Percentiles rank a stretch among this genome's conserved stretches.
Conservation (phyloP, 1,139 yeast species). For the Taphrina betulina region DNA sequence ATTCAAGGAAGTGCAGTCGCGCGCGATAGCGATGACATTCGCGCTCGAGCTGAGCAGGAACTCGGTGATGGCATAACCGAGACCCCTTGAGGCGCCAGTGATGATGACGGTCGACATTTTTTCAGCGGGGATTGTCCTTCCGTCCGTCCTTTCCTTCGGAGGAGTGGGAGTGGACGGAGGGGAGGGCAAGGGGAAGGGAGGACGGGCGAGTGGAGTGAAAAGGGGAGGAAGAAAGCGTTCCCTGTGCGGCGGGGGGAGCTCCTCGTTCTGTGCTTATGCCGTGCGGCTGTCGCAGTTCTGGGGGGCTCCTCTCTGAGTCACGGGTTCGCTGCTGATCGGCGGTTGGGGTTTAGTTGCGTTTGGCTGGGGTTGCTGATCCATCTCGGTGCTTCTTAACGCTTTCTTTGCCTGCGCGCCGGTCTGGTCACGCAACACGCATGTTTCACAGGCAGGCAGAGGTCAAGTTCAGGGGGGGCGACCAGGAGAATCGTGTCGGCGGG, state of each 20-base stretch:
- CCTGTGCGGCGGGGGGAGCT: too few species aligned
- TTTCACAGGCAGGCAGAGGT: slow-evolving; percentile 28
- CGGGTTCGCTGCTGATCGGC: too few species aligned
- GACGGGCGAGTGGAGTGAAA: neutral
- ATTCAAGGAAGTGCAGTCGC: slow-evolving; percentile 47
- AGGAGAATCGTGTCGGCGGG: slow-evolving; percentile 21
- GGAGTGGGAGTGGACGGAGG: neutral
- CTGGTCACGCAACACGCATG: too few species aligned
- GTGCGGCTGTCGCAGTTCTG: too few species aligned
- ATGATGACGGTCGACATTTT: slow-evolving; percentile 35
- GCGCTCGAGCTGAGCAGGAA: slow-evolving; percentile 43
- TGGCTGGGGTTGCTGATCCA: too few species aligned
- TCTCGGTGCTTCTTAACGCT: too few species aligned
- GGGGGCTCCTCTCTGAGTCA: too few species aligned
- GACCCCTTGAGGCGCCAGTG: slow-evolving; percentile 42
- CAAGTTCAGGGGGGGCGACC: slow-evolving; percentile 26
- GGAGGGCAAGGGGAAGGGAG: neutral
- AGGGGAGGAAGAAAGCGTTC: neutral
- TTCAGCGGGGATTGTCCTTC: neutral
- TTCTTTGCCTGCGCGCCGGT: too few species aligned
- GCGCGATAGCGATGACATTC: slow-evolving; percentile 68
- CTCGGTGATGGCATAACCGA: slow-evolving; percentile 69
- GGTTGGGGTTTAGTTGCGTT: too few species aligned
- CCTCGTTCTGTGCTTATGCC: too few species aligned
- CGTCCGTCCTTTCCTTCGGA: too few species aligned